These are phyloP conservation scores for Solanum hybrid DNA, from an alignment of 305 asterid species.

Conservation along the genomic window DNA sequence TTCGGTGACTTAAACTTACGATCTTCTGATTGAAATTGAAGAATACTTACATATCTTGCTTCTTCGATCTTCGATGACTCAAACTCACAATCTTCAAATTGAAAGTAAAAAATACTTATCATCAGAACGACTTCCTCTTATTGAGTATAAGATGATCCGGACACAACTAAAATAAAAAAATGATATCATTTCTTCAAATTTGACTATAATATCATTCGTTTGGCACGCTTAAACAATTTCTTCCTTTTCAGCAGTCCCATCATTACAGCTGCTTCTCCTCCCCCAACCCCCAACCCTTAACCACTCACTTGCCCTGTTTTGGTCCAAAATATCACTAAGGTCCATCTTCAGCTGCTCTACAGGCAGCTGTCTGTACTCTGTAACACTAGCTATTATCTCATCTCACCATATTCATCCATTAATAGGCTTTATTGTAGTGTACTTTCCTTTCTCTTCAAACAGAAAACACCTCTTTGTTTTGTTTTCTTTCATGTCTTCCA, in stretches of 20 bases:
- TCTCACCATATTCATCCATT: background rate
- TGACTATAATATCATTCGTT: background rate
- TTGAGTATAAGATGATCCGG: background rate
- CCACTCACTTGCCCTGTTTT: background rate
- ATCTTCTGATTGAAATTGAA: background rate
- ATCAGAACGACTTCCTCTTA: background rate
- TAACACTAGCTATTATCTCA: background rate
- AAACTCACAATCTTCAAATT: background rate
- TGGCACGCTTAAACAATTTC: background rate
- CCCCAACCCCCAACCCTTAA: background rate
- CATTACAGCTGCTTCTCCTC: constrained; percentile 3
- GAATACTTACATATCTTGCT: background rate
- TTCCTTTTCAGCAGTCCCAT: background rate
- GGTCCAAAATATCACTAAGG: background rate
- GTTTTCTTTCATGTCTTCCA: background rate
- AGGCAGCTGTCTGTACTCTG: background rate
- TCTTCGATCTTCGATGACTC: background rate
- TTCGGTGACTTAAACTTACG: background rate
- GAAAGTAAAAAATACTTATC: background rate
- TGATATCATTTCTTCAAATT: background rate
- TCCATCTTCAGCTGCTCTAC: background rate
- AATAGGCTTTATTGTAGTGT: background rate
- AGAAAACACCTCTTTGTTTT: background rate
- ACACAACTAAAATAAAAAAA: background rate
- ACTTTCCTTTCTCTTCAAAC: background rate